Base-by-base conservation (phyloP, 257 asterid genomes). In the Solanum tacnaense region DNA sequence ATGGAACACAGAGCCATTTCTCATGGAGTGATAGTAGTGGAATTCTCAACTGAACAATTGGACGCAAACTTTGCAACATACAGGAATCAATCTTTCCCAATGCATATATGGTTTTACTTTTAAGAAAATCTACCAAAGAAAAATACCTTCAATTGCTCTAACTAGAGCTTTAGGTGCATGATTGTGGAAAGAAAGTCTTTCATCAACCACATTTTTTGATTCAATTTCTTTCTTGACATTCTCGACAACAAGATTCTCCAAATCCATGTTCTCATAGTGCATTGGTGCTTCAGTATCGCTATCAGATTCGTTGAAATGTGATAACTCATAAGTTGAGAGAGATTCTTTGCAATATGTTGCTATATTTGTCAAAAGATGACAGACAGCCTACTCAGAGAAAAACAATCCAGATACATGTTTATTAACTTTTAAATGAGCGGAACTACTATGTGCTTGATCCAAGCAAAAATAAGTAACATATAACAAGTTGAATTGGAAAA, bases 311-410 rank as follows among this genome's bases (percentile, higher is more conserved):
- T 93, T 94, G 86, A 95, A 88, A 91, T 90, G 94, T 21, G 96
- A 92, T 85, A 93, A 90, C 88, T 93, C 96, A 36, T 91, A 92
- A 72, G 91, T 91, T 60, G 96, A 92, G 89, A 92, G 87, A 74
- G 94, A 92, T 39, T 94, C 97, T 92, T 94, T 96, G 89, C 92
- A 89, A 90, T 97, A 97, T 76, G 91, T 88, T 91, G 90, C 95
- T 71, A 96, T 84, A 94, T 91, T 96, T 87, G 98, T 92, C 87
- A 94, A 90, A 81, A 97, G 98, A 89, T 95, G 99, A 91, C 98
- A 96, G 68, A 95, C 92, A 49, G 95, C 98, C 99, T 96, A 95
- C 91, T 91, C 86, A 67, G 38, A 78, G 67, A 91, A 88, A 29
- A 82, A 62, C 84, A 38, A 46, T 81, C 29, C 85, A 27, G 41